A percentile compares a stretch with the other conserved stretches of the same genome.
phyloP scores from a whole-genome alignment of 2,329 filamentous ascomycete genomes.

The Epichloe sylvatica region DNA sequence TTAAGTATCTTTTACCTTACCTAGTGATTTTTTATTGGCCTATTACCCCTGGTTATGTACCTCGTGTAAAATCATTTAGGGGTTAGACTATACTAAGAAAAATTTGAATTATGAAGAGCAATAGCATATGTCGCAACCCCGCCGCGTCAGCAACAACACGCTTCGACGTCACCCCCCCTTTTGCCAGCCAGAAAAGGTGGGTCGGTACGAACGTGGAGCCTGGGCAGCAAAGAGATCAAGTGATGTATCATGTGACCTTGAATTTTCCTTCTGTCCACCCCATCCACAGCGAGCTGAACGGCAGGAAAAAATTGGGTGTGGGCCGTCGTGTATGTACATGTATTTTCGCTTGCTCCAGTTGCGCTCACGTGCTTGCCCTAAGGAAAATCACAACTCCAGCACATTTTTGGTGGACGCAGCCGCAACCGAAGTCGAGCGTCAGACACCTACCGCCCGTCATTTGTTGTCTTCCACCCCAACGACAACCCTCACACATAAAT shows the following conservation, averaged over 20 bases:
- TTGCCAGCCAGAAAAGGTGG: no score
- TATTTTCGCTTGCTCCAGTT: constrained; percentile 13
- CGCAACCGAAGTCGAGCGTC: constrained; percentile 18
- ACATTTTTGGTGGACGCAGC: constrained; percentile 20
- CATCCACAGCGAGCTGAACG: not conserved
- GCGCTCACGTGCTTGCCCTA: constrained; percentile 29
- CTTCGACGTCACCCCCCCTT: no score
- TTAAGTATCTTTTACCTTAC: no score
- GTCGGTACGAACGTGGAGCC: no score
- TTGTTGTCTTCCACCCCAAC: constrained; percentile 20
- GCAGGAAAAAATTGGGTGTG: not conserved
- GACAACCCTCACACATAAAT: constrained; percentile 27
- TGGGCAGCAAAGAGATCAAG: not conserved
- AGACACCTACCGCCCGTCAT: constrained; percentile 18
- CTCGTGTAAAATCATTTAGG: no score
- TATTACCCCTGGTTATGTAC: no score
- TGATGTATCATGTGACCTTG: constrained; percentile 1
- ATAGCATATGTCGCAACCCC: no score
- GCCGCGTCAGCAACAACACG: no score
- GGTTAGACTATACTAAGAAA: no score
- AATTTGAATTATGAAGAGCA: no score
- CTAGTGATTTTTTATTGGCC: no score
- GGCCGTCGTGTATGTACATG: not conserved
- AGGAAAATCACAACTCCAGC: constrained; percentile 26
- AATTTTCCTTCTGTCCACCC: no score